Conservation (phyloP, 2,329 filamentous ascomycete genomes). For the Colletotrichum simmondsii region DNA sequence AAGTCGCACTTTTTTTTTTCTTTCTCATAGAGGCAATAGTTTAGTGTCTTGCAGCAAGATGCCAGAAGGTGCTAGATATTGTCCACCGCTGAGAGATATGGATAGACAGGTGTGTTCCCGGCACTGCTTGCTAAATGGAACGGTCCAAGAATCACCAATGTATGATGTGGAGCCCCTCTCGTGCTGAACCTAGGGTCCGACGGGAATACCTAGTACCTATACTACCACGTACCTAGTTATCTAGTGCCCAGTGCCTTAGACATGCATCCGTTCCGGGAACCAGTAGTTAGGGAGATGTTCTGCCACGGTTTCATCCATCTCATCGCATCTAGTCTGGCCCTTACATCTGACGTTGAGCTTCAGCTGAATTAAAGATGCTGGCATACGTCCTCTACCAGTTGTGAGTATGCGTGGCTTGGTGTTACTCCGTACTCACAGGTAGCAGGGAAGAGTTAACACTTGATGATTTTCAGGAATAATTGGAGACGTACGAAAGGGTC, state of each 20-base stretch:
- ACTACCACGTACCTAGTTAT: no score
- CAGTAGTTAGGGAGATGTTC: neutral
- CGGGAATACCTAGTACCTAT: neutral
- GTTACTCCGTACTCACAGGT: neutral
- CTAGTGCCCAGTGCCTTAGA: neutral
- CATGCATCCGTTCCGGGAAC: neutral
- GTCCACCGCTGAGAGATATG: no score
- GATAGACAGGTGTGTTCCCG: neutral
- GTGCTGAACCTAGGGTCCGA: neutral
- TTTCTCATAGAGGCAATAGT: no score
- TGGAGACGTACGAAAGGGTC: neutral
- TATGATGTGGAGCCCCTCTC: neutral
- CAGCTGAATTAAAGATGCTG: neutral
- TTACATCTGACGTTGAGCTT: neutral
- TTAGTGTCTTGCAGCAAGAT: no score
- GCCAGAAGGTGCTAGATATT: no score
- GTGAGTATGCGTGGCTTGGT: neutral
- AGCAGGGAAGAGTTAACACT: neutral
- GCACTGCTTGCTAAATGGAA: neutral
- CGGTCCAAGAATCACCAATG: neutral
- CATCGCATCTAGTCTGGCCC: neutral
- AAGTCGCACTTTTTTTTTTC: no score
- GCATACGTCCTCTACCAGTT: neutral
- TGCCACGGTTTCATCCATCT: neutral
- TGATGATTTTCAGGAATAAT: neutral